A percentile compares a stretch with the other conserved stretches of the same genome.
These are phyloP conservation scores for Silene conica DNA, from an alignment of 148 eudicot genomes.

Conservation along the genomic window DNA sequence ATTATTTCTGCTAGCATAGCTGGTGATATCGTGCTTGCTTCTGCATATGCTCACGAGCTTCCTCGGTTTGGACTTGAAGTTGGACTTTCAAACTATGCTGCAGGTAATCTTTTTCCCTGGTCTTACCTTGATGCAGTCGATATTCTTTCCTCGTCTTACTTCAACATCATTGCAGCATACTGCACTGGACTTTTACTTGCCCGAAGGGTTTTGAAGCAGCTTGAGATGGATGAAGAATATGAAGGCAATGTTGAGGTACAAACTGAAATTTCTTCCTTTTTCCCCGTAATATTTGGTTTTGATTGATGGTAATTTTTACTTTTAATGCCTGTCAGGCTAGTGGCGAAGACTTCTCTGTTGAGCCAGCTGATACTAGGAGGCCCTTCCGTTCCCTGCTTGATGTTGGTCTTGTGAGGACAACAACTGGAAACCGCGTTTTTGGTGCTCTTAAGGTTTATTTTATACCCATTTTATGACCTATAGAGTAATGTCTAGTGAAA, in stretches of 20 bases:
- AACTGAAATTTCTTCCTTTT: no score
- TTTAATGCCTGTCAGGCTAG: slow-evolving; percentile 39
- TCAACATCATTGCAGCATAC: slow-evolving; percentile 39
- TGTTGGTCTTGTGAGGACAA: slow-evolving; percentile 78
- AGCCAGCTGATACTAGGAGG: slow-evolving; percentile 70
- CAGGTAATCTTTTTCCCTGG: slow-evolving; percentile 35
- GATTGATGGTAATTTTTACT: no score
- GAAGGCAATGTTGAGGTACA: slow-evolving; percentile 77
- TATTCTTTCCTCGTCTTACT: no score
- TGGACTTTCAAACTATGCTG: slow-evolving; percentile 75
- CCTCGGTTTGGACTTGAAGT: slow-evolving; percentile 74
- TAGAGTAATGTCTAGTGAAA: no score
- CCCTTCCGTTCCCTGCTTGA: slow-evolving; percentile 87
- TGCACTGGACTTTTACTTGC: slow-evolving; percentile 80
- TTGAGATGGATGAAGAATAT: slow-evolving; percentile 71
- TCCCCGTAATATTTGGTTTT: neutral
- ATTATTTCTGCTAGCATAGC: slow-evolving; percentile 59
- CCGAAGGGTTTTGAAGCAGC: slow-evolving; percentile 55
- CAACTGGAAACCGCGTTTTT: slow-evolving; percentile 85
- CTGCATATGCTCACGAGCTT: slow-evolving; percentile 77
- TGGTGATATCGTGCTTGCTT: slow-evolving; percentile 58
- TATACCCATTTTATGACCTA: neutral
- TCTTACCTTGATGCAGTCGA: neutral
- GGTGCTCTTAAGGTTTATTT: slow-evolving; percentile 77
- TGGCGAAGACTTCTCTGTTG: slow-evolving; percentile 84